These are phyloP conservation scores for Trichoderma asperellum DNA, from an alignment of 2,329 filamentous ascomycete genomes.

Conservation along the genomic window DNA sequence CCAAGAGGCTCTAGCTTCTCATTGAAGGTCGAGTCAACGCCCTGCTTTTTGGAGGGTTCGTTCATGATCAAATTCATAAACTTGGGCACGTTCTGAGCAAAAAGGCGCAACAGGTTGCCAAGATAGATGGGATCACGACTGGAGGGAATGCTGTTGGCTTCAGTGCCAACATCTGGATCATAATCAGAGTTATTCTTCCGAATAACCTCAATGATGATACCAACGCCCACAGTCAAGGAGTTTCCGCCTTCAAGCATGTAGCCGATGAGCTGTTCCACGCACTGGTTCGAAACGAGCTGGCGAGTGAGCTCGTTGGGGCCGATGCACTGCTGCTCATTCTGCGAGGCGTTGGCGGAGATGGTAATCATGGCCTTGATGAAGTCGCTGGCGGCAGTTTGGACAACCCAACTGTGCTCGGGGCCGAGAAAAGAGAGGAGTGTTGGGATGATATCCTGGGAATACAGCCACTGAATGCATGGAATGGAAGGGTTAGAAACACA, in stretches of 20 bases:
- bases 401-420: slow-evolving; percentile 81
- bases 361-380: slow-evolving; percentile 99
- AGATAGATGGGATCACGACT: slow-evolving; percentile 94
- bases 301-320: slow-evolving; percentile 95
- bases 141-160: slow-evolving; percentile 77
- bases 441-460: slow-evolving; percentile 85
- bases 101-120: slow-evolving; percentile 83
- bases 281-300: slow-evolving; percentile 85
- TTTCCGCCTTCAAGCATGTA: slow-evolving; percentile 96
- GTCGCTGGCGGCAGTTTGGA: slow-evolving; percentile 94
- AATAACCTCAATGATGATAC: slow-evolving; percentile 97
- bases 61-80: slow-evolving; percentile 92
- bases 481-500: slow-evolving; percentile 31
- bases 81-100: slow-evolving; percentile 87
- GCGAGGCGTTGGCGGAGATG: slow-evolving; percentile 96
- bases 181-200: slow-evolving; percentile 99
- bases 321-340: slow-evolving; percentile 98
- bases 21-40: slow-evolving; percentile 85
- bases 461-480: slow-evolving; percentile 72
- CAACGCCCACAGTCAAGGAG: slow-evolving; percentile 91
- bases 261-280: slow-evolving; percentile 80
- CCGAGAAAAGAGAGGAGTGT: slow-evolving; percentile 84
- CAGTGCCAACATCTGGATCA: slow-evolving; percentile 85
- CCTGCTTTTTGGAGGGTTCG: slow-evolving; percentile 71
- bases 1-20: slow-evolving; percentile 89